These are phyloP conservation scores for Saturnispora kantuleensis DNA, from an alignment of 805 yeast genomes.

Conservation along the genomic window DNA sequence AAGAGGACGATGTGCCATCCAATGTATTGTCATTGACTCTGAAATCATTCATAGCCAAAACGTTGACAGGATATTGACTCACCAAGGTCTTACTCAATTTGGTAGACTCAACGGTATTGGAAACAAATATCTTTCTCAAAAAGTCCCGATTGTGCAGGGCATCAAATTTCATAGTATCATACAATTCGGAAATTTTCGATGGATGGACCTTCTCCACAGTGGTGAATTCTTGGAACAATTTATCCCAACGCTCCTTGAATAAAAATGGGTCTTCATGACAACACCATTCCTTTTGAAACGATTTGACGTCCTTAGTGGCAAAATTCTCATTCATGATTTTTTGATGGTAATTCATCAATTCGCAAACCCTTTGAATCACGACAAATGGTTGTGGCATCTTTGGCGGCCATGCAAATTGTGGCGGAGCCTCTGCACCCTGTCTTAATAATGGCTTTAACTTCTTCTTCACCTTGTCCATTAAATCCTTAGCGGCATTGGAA, in stretches of 20 bases:
- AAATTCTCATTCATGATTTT: constrained; percentile 77
- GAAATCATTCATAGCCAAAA: constrained; percentile 68
- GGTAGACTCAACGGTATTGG: constrained; percentile 29
- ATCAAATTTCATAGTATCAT: constrained; percentile 97
- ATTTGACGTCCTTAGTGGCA: constrained; percentile 50
- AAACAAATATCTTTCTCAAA: constrained; percentile 71
- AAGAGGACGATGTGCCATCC: constrained; percentile 17
- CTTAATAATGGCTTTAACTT: constrained; percentile 87
- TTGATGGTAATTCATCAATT: constrained; percentile 86
- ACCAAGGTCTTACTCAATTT: constrained; percentile 43
- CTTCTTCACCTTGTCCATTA: constrained; percentile 97
- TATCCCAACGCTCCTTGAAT: constrained; percentile 96
- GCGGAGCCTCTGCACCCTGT: constrained; percentile 94
- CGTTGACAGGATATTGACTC: constrained; percentile 63
- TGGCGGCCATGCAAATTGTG: constrained; percentile 98
- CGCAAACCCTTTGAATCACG: constrained; percentile 90
- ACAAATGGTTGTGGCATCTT: constrained; percentile 96
- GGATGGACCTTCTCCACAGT: constrained; percentile 96
- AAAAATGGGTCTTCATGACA: constrained; percentile 89
- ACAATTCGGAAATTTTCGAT: constrained; percentile 88
- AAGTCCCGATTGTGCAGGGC: constrained; percentile 92
- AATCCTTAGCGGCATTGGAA: constrained; percentile 94
- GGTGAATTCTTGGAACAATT: constrained; percentile 82
- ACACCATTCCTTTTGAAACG: constrained; percentile 82
- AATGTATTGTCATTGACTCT: constrained; percentile 39